Evolutionary conservation across 2,329 filamentous ascomycete genomes (phyloP).

Genomic region (Aspergillus glaucus): DNA sequence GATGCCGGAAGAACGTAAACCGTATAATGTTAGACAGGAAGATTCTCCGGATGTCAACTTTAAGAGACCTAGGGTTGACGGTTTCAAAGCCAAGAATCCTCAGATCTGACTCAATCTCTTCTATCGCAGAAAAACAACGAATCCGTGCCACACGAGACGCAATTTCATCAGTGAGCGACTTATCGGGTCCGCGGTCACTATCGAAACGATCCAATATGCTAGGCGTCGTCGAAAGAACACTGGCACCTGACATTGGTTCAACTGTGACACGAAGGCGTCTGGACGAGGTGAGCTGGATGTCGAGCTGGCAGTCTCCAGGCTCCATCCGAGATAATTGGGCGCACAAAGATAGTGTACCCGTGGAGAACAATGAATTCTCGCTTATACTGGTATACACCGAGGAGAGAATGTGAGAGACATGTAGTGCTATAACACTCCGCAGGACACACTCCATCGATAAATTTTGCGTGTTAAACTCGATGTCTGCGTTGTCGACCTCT

Average conservation of each 20-base stretch:
- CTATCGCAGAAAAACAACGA: conserved; percentile 33
- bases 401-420: conserved; percentile 66
- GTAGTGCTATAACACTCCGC: conserved; percentile 65
- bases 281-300: conserved; percentile 62
- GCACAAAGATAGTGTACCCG: conserved; percentile 52
- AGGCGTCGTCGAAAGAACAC: conserved; percentile 62
- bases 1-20: conserved; percentile 62
- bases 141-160: conserved; percentile 32
- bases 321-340: conserved; percentile 55
- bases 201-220: conserved; percentile 55
- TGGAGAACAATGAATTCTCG: conserved; percentile 55
- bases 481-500: conserved; percentile 62
- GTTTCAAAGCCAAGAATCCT: conserved; percentile 33
- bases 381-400: conserved; percentile 58
- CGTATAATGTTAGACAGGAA: conserved; percentile 60
- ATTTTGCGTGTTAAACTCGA: conserved; percentile 59
- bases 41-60: conserved; percentile 49
- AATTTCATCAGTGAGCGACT: conserved; percentile 39
- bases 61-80: conserved; percentile 30
- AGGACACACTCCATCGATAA: conserved; percentile 72
- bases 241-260: conserved; percentile 71
- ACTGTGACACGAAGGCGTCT: conserved; percentile 59
- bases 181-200: conserved; percentile 54
- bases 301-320: conserved; percentile 61
- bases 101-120: conserved; percentile 33